Evolutionary conservation across 768 basidiomycete species (phyloP), one percentile per base, ranked within the genome.

Genomic region (Pholiota molesta): DNA sequence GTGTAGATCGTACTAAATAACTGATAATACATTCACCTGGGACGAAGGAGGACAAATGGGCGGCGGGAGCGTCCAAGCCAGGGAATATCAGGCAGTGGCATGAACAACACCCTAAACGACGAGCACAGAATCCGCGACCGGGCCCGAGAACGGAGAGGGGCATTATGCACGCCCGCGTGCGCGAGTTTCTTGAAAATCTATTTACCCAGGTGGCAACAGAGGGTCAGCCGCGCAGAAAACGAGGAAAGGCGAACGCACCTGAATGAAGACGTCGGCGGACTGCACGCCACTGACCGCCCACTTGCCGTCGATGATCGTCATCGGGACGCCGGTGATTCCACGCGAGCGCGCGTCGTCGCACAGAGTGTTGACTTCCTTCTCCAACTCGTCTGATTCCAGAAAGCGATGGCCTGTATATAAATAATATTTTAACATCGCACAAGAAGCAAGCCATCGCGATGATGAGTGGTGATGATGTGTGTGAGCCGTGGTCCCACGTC

Each of bases 211-310:
- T 39, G 45, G 55, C 3, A 47, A 39, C 19, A n/a, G 23, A 33
- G 16, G 44, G 31, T 58, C 33, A 58, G 37, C 42, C 37, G 23
- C 42, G 60, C 17, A n/a, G 29, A 40, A 23, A 17, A 35, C 42
- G 44, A 37, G 33, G 19, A 52, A 54, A 11, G 61, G 42, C 8
- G 5, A 42, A 39, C 52, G 54, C 61, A 68, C 90, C 80, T 88
- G 85, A 33, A 87, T 76, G 68, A 85, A 92, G 2, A 87, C 86
- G 44, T 91, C 90, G 47, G 86, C 80, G 4, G 84, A 83, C 73
- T 92, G 91, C 10, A 87, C 87, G 9, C 91, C 91, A 54, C 83
- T 86, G 28, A 92, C 81, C 5, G 87, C 90, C 87, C 89, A 94
- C 69, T 87, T 88, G 13, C 85, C 83, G 71, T 92, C 86, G 66